Evolutionary conservation across 2,329 filamentous ascomycete species (phyloP), one percentile per base, ranked within the genome.

Genomic region (Ophiostoma quercus): DNA sequence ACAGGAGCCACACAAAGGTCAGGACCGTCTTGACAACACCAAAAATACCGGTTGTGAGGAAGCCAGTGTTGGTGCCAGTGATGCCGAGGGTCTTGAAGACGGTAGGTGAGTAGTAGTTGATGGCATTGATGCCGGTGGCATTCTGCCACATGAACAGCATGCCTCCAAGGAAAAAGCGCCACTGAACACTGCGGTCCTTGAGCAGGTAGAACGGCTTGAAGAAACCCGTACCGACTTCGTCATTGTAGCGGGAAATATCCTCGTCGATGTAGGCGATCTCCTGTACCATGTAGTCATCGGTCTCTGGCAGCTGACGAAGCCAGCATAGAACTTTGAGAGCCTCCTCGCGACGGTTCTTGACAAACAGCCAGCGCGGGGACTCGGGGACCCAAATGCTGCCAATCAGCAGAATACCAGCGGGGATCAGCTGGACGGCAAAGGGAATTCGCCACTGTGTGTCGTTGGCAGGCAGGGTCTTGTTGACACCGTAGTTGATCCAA

Each of bases 91-190:
- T 80, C 72, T 80, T 84, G 82, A 92, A 92, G 11, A 92, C 85
- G 0, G 85, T 89, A 0, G 90, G 89, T 0, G 82, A 84, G 78
- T 90, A 92, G 79, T 92, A 92, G 81, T 92, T 92, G 80, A 91
- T 89, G 25, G 90, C 90, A 74, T 92, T 92, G 80, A 92, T 92
- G 2, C 90, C 90, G 2, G 81, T 84, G 67, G 88, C 88, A 74
- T 94, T 94, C 78, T 94, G 91, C 84, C 88, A 92, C 68, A 94
- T 81, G 82, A 94, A 94, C 25, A 94, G 83, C 75, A 91, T 85
- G 69, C 85, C 85, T 66, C 91, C 91, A 12, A 94, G 83, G 77
- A 92, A 85, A 79, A 94, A 88, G 60, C 91, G 86, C 82, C 87
- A 92, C 73, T 86, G 86, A 34, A 91, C 84, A 75, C 84, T 84